Base-by-base conservation (phyloP, 2,329 filamentous ascomycete species). In the Trichoderma harzianum region DNA sequence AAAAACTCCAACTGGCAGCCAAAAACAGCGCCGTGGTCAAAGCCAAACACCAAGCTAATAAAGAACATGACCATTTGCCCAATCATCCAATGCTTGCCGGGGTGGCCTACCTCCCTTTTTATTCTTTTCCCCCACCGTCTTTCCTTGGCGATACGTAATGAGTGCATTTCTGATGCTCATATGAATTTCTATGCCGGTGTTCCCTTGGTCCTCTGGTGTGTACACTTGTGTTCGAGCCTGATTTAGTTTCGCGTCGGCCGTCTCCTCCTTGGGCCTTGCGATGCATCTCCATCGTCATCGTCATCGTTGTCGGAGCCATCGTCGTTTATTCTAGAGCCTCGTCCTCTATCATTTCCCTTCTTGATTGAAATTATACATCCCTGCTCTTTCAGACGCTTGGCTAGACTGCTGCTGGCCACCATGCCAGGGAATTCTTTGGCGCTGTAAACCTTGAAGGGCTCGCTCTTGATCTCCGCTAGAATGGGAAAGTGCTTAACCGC, bases 361-460 rank as follows among this genome's bases (percentile, higher is more conserved):
- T 95, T 95, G 74, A 95, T 93, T 43, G 93, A 93, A 73, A 96
- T 94, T 64, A 94, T 90, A 77, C 93, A 93, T 5, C 93, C 93
- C 81, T 95, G 93, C 76, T 92, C 86, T 79, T 93, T 93, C 71
- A 96, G 83, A 36, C 88, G 86, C 79, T 92, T 92, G 1, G 93
- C 93, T 47, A 96, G 82, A 21, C 87, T 84, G 30, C 92, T 94
- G 79, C 92, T 94, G 1, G 92, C 90, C 71, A 90, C 86, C 93
- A 96, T 96, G 7, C 93, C 93, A 0, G 92, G 92, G 73, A 96
- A 96, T 78, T 95, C 93, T 79, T 95, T 96, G 57, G 93, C 93
- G 57, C 91, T 94, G 80, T 92, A 95, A 8, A 95, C 93, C 14
- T 88, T 90, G 78, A 96, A 95, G n/a, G 90, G 83, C 18, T 93